Percentiles rank a stretch among this genome's conserved stretches.
phyloP scores from a whole-genome alignment of 306 rosid genomes.

The Cicer judaicum region DNA sequence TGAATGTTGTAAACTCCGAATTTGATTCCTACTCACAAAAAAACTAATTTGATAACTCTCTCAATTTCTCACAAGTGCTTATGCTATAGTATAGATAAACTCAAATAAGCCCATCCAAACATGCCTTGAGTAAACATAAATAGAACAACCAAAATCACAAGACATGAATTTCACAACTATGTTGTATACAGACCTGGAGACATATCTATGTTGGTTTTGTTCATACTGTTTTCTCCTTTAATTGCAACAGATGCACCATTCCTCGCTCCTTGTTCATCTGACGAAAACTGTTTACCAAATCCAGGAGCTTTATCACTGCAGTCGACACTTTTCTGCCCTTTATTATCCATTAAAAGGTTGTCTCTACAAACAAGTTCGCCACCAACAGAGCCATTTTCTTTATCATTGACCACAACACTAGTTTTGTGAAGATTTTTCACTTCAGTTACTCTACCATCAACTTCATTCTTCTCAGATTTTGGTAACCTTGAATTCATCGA shows the following conservation, averaged over 20 bases:
- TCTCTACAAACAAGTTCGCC: constrained; percentile 54
- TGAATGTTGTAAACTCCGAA: no score
- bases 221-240: constrained; percentile 61
- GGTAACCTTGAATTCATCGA: constrained; percentile 54
- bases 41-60: no score
- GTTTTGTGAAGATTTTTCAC: constrained; percentile 54
- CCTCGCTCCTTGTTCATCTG: constrained; percentile 60
- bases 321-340: constrained; percentile 59
- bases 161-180: constrained; percentile 6
- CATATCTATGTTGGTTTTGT: constrained; percentile 59
- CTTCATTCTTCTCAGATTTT: constrained; percentile 61
- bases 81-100: no score
- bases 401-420: constrained; percentile 56
- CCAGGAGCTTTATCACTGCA: constrained; percentile 60
- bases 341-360: constrained; percentile 56
- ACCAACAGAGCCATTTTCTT: constrained; percentile 62
- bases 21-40: no score
- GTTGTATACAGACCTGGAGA: constrained; percentile 63
- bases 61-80: no score
- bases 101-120: no score
- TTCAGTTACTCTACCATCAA: constrained; percentile 57
- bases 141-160: constrained; percentile 25
- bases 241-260: constrained; percentile 46
- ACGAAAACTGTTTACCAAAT: constrained; percentile 48
- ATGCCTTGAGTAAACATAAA: constrained; percentile 6